Conservation (phyloP, 2,329 filamentous ascomycete genomes). For the Neofusicoccum kwambonambiense region DNA sequence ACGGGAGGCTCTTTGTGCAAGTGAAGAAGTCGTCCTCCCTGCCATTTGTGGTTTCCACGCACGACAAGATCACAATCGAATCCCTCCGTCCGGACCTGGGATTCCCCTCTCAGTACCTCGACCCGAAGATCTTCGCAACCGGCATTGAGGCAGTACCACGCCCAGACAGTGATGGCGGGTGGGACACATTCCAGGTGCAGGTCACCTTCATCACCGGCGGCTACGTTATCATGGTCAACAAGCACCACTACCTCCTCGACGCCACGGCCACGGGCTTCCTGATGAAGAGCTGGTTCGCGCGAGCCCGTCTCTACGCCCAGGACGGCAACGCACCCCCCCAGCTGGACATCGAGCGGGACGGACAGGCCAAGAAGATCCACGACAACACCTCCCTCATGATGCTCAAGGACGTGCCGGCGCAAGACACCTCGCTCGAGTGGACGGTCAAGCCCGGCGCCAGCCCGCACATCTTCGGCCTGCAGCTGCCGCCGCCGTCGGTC, state of each 20-base stretch:
- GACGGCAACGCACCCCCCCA: not conserved
- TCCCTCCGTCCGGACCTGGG: not conserved
- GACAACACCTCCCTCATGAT: not conserved
- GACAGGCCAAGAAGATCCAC: not conserved
- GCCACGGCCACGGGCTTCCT: not conserved
- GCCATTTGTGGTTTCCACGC: not conserved
- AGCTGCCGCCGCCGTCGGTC: not conserved
- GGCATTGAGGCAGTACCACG: not conserved
- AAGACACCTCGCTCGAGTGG: not conserved
- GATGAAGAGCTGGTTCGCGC: slow-evolving; percentile 1
- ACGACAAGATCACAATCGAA: not conserved
- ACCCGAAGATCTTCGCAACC: not conserved
- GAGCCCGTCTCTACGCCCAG: not conserved
- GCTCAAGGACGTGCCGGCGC: not conserved
- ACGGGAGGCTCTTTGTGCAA: not conserved
- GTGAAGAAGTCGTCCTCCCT: not conserved
- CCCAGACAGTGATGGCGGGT: not conserved
- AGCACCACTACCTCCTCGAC: slow-evolving; percentile 2
- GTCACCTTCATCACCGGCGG: slow-evolving; percentile 1
- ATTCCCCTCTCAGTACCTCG: not conserved
- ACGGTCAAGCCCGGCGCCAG: not conserved
- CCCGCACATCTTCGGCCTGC: slow-evolving; percentile 1
- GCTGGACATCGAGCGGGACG: not conserved
- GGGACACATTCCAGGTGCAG: not conserved
- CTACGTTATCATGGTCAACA: not conserved